Conservation (phyloP, 1,284 basidiomycete genomes). For the Amylostereum areolatum region DNA sequence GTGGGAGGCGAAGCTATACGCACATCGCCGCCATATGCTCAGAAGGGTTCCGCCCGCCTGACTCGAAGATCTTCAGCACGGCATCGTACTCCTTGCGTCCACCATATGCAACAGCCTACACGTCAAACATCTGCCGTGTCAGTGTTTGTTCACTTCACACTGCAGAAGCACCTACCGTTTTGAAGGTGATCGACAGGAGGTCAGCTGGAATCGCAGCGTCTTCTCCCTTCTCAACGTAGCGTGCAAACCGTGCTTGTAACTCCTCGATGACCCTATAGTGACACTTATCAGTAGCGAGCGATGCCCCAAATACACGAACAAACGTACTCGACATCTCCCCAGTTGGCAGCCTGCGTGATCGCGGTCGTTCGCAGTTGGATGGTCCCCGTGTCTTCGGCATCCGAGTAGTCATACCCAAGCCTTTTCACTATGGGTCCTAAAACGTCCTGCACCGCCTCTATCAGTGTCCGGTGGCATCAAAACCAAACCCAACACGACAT, state of each 20-base stretch:
- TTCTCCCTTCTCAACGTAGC: constrained; percentile 70
- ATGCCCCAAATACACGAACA: not conserved
- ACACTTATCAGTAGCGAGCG: no score
- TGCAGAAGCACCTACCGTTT: constrained; percentile 31
- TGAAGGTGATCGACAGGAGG: constrained; percentile 51
- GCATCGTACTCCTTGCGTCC: constrained; percentile 77
- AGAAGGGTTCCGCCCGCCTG: constrained; percentile 66
- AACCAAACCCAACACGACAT: constrained; percentile 16
- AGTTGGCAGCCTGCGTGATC: constrained; percentile 58
- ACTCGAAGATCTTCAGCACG: constrained; percentile 63
- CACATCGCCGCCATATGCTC: constrained; percentile 67
- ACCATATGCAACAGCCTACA: constrained; percentile 21
- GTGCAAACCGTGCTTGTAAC: constrained; percentile 68
- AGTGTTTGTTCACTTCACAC: no score
- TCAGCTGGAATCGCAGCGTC: constrained; percentile 79
- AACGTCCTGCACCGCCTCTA: constrained; percentile 22
- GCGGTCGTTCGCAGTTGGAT: constrained; percentile 77
- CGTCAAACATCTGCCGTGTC: no score
- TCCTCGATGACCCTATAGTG: constrained; percentile 62
- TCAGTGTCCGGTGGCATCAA: constrained; percentile 30
- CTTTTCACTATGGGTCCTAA: constrained; percentile 77
- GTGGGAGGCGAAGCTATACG: constrained; percentile 17
- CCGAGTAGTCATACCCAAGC: constrained; percentile 76
- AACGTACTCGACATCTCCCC: constrained; percentile 52
- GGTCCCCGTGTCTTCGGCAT: constrained; percentile 66